A percentile compares a stretch with the other conserved stretches of the same genome.
Evolutionary conservation across 441 rosid genomes (phyloP).

Genomic region (Brassica hybrid): DNA sequence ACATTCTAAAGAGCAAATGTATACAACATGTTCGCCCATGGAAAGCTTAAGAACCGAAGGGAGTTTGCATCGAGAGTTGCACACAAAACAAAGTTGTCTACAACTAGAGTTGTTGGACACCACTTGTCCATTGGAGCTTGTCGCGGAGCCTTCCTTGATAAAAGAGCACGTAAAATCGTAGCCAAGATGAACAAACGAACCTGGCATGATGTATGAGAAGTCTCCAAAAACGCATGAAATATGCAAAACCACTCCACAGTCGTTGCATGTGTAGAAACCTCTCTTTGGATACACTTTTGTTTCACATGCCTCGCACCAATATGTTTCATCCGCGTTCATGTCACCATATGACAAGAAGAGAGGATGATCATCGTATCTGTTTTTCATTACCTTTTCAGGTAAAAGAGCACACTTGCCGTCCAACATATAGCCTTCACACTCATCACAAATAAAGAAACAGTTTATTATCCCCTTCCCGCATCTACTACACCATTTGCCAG

Average conservation of each 20-base stretch:
- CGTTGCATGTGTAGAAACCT: slow-evolving; percentile 14
- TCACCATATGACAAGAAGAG: slow-evolving; percentile 17
- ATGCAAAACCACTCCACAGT: background rate
- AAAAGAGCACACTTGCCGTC: background rate
- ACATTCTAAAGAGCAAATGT: too few relatives aligned
- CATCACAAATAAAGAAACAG: too few relatives aligned
- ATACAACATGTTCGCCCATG: too few relatives aligned
- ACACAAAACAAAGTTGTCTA: too few relatives aligned
- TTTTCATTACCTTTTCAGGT: background rate
- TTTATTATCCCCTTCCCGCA: background rate
- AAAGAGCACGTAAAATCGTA: too few relatives aligned
- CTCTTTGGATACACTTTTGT: background rate
- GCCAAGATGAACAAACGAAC: too few relatives aligned
- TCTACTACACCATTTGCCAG: background rate
- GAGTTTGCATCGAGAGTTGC: too few relatives aligned
- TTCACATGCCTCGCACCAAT: slow-evolving; percentile 27
- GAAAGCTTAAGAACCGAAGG: too few relatives aligned
- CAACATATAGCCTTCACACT: background rate
- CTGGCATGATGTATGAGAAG: slow-evolving; percentile 19
- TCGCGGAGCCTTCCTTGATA: too few relatives aligned
- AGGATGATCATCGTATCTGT: slow-evolving; percentile 31
- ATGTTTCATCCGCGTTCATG: background rate
- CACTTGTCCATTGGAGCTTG: too few relatives aligned
- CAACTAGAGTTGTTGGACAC: too few relatives aligned
- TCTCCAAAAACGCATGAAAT: slow-evolving; percentile 14